Base-by-base conservation (phyloP, 495 filamentous ascomycete genomes). In the Trichoderma orchidacearum region DNA sequence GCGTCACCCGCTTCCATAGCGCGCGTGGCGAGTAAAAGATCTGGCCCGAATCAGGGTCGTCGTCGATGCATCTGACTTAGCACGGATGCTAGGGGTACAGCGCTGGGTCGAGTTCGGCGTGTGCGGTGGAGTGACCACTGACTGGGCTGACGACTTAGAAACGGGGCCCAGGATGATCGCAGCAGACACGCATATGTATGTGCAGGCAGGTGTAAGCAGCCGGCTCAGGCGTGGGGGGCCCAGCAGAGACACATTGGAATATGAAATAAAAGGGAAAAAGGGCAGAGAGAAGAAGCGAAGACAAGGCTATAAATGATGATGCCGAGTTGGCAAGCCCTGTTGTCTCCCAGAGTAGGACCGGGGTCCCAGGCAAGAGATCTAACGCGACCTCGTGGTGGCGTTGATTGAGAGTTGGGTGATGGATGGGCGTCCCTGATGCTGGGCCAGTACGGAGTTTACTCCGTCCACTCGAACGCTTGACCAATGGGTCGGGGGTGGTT, bases 1-100 rank as follows among this genome's bases (percentile, higher is more conserved):
- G 66, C 66, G 60, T 73, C 73, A 62, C 72, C 75, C 72, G 66
- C 68, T 73, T 76, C 75, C 75, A 78, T 78, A 72, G 68, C 75
- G 73, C 68, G 71, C 18, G 38, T 53, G 34, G 66, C 62, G 63
- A 55, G 63, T 56, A 61, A 66, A 61, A 62, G 62, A 58, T 50
- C 53, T 59, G 57, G 57, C 64, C 56, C 63, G 41, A 59, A 48
- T 55, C 63, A 64, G 53, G 51, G 61, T 58, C 31, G 61, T 58
- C 31, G 52, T 61, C 60, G 54, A 66, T 62, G 59, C 65, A 69
- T 67, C 65, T 67, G 62, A 61, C 50, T 61, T 48, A 48, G 41
- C 41, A 48, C 41, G 21, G 15, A 48, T 48, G 41, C 41, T 48
- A 48, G 41, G 41, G 41, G 41, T 23, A 48, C 41, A 48, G 41